A percentile compares a stretch with the other conserved stretches of the same genome.
Conservation (phyloP, 331 rosid species). For the Quercus tomentella region DNA sequence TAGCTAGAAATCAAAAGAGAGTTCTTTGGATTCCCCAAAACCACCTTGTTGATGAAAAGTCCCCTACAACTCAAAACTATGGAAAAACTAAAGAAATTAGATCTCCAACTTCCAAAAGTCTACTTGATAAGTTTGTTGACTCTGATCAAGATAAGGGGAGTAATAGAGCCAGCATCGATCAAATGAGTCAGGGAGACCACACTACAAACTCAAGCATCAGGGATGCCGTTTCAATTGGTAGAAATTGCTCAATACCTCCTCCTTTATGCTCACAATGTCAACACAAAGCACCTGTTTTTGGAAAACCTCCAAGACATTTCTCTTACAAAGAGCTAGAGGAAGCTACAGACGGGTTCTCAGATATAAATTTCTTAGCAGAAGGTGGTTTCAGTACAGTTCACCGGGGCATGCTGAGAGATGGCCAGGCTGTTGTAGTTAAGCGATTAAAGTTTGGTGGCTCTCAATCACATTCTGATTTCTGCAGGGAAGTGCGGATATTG, state of each 20-base stretch:
- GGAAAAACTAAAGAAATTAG: constrained; percentile 26
- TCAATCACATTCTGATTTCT: constrained; percentile 85
- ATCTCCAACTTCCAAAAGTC: constrained; percentile 49
- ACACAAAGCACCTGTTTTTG: constrained; percentile 80
- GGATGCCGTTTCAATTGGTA: constrained; percentile 67
- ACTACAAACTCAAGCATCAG: constrained; percentile 37
- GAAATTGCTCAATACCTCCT: constrained; percentile 72
- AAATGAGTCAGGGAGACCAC: constrained; percentile 38
- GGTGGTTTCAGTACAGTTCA: constrained; percentile 89
- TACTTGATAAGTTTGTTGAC: constrained; percentile 33
- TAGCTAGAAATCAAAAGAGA: constrained; percentile 33
- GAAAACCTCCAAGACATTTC: constrained; percentile 91
- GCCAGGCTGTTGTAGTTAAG: constrained; percentile 91
- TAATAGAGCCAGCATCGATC: constrained; percentile 27
- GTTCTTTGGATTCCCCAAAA: constrained; percentile 56
- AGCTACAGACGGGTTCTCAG: constrained; percentile 75
- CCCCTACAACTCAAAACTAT: constrained; percentile 23
- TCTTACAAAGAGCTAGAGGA: constrained; percentile 67
- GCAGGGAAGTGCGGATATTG: constrained; percentile 82
- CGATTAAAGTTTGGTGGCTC: constrained; percentile 77
- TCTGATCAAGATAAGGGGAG: constrained; percentile 33
- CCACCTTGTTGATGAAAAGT: constrained; percentile 43
- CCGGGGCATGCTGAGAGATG: constrained; percentile 70
- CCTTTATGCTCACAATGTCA: constrained; percentile 88
- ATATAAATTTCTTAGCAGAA: constrained; percentile 64